Conservation (phyloP, 768 basidiomycete genomes). For the Leccinum disarticulatum region DNA sequence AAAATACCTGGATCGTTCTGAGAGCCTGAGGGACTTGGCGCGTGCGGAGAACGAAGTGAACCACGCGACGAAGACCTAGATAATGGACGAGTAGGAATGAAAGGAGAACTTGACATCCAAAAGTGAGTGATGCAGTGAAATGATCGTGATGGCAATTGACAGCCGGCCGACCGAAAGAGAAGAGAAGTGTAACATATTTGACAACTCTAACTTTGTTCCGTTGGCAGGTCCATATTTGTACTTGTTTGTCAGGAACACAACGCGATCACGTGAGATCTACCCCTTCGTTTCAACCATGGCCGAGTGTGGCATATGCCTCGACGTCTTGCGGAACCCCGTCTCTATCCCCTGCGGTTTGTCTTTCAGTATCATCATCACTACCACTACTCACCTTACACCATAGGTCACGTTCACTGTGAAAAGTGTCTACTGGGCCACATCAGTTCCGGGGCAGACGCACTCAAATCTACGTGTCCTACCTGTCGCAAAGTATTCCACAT, state of each 20-base stretch:
- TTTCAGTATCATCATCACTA: not conserved
- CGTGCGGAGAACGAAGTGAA: constrained; percentile 47
- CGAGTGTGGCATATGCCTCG: constrained; percentile 62
- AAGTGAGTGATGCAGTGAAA: constrained; percentile 18
- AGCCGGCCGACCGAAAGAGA: constrained; percentile 16
- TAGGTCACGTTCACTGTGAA: constrained; percentile 68
- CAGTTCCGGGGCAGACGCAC: constrained; percentile 29
- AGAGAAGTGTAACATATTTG: not conserved
- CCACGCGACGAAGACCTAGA: constrained; percentile 52
- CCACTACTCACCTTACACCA: constrained; percentile 3
- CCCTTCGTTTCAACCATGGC: constrained; percentile 31
- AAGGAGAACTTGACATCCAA: constrained; percentile 38
- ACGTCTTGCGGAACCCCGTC: constrained; percentile 52
- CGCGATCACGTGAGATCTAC: constrained; percentile 29
- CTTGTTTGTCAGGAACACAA: constrained; percentile 20
- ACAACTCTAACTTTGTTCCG: not conserved
- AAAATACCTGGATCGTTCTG: constrained; percentile 67
- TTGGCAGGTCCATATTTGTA: constrained; percentile 21
- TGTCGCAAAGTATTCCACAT: constrained; percentile 57
- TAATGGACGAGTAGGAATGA: constrained; percentile 35
- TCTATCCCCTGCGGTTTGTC: constrained; percentile 62
- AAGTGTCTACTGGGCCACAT: constrained; percentile 49
- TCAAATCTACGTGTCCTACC: constrained; percentile 54
- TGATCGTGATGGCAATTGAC: constrained; percentile 23
- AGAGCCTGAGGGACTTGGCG: constrained; percentile 48